Evolutionary conservation across 352 stramenopile species (phyloP), one percentile per base, ranked within the genome.

Genomic region (Phytophthora pinifolia): DNA sequence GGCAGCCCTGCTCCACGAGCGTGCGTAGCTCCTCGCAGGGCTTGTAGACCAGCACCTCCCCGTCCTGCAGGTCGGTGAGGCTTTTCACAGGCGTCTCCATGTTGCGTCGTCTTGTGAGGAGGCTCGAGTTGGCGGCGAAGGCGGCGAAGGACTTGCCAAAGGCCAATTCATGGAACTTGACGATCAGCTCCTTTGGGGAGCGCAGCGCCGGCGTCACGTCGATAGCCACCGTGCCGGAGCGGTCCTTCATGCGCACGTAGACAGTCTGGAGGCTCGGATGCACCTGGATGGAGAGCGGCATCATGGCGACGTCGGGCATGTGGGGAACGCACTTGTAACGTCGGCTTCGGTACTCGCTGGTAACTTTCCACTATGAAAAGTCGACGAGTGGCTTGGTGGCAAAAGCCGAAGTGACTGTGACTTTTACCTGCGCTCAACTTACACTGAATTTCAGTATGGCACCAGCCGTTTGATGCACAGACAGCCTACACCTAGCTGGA

Each of bases 191-290:
- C 42, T 70, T 73, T 17, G 81, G 59, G 4, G 47, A 72, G 6
- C 47, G 43, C 6, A 81, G 48, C 1, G 39, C 37, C 2, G 76
- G 57, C n/a, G 65, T 54, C 51, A 92, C 38, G 54, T 84, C 71
- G 35, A 89, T 59, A 3, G 76, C 65, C 32, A 88, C 71, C 29
- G 63, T 88, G 59, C 76, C 82, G 7, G 61, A 67, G 4, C 85
- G 59, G 47, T 89, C 76, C 56, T 83, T 83, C 80, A 91, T 91
- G 55, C 80, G 78, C 39, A 91, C 69, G 50, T 74, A 86, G 20
- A 91, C 63, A 18, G 76, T 89, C 53, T 44, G 37, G 32, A 62
- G 25, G 31, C 63, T 56, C 8, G 69, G 54, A 39, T 74, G 70
- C 54, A 87, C 62, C 30, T 86, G 76, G 38, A 86, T 62, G 31